Evolutionary conservation across 257 asterid genomes (phyloP), one percentile per base, ranked within the genome.

Genomic region (Jacaranda copaia): DNA sequence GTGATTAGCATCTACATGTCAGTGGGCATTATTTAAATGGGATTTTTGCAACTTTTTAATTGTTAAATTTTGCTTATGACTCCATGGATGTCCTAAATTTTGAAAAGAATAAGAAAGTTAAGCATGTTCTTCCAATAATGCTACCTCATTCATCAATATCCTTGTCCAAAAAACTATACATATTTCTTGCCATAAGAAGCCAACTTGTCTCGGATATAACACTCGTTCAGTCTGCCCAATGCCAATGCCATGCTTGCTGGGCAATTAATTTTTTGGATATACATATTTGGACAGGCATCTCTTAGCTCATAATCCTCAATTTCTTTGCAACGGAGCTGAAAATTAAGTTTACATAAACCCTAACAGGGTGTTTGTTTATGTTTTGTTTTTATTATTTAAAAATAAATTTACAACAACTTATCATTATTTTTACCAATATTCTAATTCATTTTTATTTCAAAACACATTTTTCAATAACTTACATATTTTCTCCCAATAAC

Each of bases 21-120:
- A 49, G 57, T 48, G 42, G 53, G 39, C 10, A 65, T 53, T 62
- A 25, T 57, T 56, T 56, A 55, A 77, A 57, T 68, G 16, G n/a
- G 57, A 19, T 11, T 18, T 63, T 11, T 4, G 0, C 1, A 13
- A 36, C 6, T 51, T 35, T 53, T 70, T 15, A 46, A 60, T 52
- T 25, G 12, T 32, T 49, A 0, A 15, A n/a, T 38, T 59, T 20
- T 0, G 19, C 4, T 10, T 12, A n/a, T 18, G 15, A 65, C 55
- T 65, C n/a, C 38, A 43, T 65, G 15, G 16, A 40, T 16, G 36
- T 65, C 25, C 35, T 63, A 15, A 63, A 39, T 63, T 20, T 25
- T 20, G n/a, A 19, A 19, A 25, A 58, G 25, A 58, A 25, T 11
- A 8, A 58, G 40, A 25, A 20, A 58, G 40, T 19, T 3, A 58